Evolutionary conservation across 2,329 filamentous ascomycete species (phyloP), one percentile per base, ranked within the genome.

Genomic region (Colletotrichum sp.): DNA sequence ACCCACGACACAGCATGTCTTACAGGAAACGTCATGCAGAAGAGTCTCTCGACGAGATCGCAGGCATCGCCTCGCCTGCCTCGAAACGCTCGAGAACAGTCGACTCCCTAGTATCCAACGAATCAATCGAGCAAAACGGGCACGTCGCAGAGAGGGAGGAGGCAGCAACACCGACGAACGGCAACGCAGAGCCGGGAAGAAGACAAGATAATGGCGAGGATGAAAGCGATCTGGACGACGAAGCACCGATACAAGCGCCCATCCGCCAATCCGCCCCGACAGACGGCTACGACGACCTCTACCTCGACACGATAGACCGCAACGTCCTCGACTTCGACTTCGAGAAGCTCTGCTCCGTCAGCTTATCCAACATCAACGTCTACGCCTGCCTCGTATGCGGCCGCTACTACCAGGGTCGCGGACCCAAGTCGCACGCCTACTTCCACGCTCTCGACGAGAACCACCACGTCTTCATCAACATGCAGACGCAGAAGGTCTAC

Each of bases 401-500:
- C n/a, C 96, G 95, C 84, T 99, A 99, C 88, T 99, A 94, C 84
- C 96, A 98, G 85, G 97, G 97, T 69, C 92, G 97, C 80, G 97
- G 97, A 0, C 94, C 95, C 18, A 98, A 97, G 83, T 98, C 96
- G 69, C 95, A 98, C 85, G 97, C 97, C 80, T 99, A 99, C 87
- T 98, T 98, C 84, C 97, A 99, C 88, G 95, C 96, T 75, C 92
- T 99, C 77, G 96, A 99, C 81, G 94, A 98, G 80, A 95, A 94
- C 77, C 97, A 99, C 86, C 97, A 99, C 89, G 96, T 99, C 74
- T 99, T 95, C 86, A 96, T 99, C 89, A 99, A 99, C 86, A 97
- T 99, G 92, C 93, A 96, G 83, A 96, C 94, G 6, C 95, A 98
- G 84, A 95, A 93, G 83, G 95, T 98, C 52, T 98, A 95, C 83